Base-by-base conservation (phyloP, 495 filamentous ascomycete species). In the Neurospora sp. region DNA sequence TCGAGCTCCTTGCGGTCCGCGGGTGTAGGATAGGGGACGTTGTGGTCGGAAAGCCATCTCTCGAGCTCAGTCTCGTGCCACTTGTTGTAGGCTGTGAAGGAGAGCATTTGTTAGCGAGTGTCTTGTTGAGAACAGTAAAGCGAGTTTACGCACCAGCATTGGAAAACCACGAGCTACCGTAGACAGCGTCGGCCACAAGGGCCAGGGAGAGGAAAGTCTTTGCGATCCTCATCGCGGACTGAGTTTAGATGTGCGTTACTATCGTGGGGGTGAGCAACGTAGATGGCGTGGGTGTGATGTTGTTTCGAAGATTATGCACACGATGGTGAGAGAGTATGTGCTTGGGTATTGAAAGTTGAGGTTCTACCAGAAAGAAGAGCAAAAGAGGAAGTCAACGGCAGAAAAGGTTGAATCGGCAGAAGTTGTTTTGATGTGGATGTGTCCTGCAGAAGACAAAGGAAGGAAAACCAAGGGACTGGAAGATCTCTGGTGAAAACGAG, bases 51-150 rank as follows among this genome's bases (percentile, higher is more conserved):
- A 72, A 99, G 91, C 96, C 96, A 99, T 77, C 96, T 88, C 85
- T 99, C 95, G 12, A 99, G 88, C 85, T 99, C 96, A 8, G 93
- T 97, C 84, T 98, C 90, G 80, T 98, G 95, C 96, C 96, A 99
- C 80, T 95, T 98, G 85, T 98, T 97, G 87, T 98, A 99, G 7
- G 90, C 96, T 97, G 78, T 71, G 20, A 70, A 35, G 39, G 37
- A 69, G 39, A 65, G 61, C 39, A 35, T 16, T 5, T 4, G 40
- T 41, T 69, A 65, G 44, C 2, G 39, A 6, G 1, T 35, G 10
- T 8, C 9, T 53, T 1, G 45, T 20, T 53, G 20, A 16, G 3
- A 7, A 14, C 22, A 27, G 20, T 4, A 18, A 69, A 68, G 37
- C 8, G 35, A 61, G 47, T 41, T 37, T 39, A 88, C 90, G 69